Evolutionary conservation across 352 stramenopile species (phyloP).

Genomic region (Thalassiosira oceanica): DNA sequence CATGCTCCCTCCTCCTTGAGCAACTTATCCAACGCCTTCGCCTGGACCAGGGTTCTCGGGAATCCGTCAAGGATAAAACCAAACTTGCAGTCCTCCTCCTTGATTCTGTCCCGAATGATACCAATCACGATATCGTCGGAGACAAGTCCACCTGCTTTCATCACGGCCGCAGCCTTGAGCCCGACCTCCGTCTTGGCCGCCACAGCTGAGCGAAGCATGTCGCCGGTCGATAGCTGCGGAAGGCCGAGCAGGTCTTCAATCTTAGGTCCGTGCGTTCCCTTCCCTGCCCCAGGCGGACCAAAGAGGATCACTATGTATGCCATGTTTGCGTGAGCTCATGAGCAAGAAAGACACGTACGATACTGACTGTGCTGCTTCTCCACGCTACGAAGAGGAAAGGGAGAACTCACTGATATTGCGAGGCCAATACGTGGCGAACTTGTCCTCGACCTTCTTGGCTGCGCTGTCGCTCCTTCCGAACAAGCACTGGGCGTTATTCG

Average conservation of each 20-base stretch:
- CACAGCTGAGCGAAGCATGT: conserved; percentile 98
- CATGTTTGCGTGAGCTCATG: conserved; percentile 3
- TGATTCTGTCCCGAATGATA: conserved; percentile 98
- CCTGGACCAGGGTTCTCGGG: conserved; percentile 95
- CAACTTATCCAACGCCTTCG: conserved; percentile 96
- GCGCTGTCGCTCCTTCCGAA: conserved; percentile 8
- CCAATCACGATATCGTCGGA: conserved; percentile 98
- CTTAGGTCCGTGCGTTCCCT: conserved; percentile 97
- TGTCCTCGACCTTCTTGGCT: conserved; percentile 62
- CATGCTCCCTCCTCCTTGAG: conserved; percentile 84
- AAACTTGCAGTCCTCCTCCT: conserved; percentile 93
- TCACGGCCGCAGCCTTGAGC: conserved; percentile 96
- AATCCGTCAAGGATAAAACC: conserved; percentile 99
- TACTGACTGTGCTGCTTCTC: no score
- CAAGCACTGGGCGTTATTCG: conserved; percentile 29
- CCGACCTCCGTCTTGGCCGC: conserved; percentile 94
- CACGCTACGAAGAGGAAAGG: no score
- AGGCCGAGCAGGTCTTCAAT: conserved; percentile 97
- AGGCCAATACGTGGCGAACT: conserved; percentile 81
- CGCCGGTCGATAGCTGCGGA: conserved; percentile 95
- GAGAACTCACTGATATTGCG: conserved; percentile 83
- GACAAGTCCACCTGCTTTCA: conserved; percentile 90
- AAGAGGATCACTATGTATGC: conserved; percentile 47
- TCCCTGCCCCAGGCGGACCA: conserved; percentile 93
- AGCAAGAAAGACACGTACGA: no score